These are phyloP conservation scores for Bullera alba DNA, from an alignment of 768 basidiomycete species.

Conservation along the genomic window DNA sequence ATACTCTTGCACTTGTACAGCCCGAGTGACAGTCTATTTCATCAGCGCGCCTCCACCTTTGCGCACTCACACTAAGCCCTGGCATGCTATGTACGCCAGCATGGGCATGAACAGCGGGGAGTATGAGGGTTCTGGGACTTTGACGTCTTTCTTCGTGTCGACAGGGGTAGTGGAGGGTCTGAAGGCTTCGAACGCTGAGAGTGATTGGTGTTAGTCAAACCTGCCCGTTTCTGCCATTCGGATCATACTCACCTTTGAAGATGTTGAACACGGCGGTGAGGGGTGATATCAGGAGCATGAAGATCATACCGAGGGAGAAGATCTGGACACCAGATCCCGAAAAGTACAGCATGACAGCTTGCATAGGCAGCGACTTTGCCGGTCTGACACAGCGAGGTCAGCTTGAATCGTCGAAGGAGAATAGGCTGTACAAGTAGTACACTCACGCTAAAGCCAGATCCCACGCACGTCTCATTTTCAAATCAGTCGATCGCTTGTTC, in stretches of 20 bases:
- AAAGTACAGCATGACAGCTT: constrained; percentile 98
- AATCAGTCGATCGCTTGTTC: constrained; percentile 27
- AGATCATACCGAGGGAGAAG: constrained; percentile 92
- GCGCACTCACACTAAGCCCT: constrained; percentile 41
- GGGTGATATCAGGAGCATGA: constrained; percentile 80
- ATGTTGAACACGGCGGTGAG: constrained; percentile 76
- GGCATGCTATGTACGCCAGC: constrained; percentile 38
- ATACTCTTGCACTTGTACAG: constrained; percentile 89
- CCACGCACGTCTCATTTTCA: constrained; percentile 42
- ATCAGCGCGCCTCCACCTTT: background rate
- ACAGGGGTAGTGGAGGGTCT: constrained; percentile 45
- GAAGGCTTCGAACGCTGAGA: constrained; percentile 60
- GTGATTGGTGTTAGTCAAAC: background rate
- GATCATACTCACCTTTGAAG: constrained; percentile 58
- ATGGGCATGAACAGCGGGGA: constrained; percentile 27
- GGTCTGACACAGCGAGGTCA: constrained; percentile 52
- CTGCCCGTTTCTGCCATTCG: background rate
- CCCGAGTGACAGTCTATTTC: constrained; percentile 72
- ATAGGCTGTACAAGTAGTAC: background rate
- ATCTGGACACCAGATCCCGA: constrained; percentile 92
- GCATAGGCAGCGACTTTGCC: constrained; percentile 89
- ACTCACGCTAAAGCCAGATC: constrained; percentile 43
- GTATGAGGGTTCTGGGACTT: constrained; percentile 18
- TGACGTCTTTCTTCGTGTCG: background rate
- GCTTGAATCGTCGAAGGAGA: background rate